phyloP scores from a whole-genome alignment of 352 stramenopile species.

The Globisporangium echinulatum region DNA sequence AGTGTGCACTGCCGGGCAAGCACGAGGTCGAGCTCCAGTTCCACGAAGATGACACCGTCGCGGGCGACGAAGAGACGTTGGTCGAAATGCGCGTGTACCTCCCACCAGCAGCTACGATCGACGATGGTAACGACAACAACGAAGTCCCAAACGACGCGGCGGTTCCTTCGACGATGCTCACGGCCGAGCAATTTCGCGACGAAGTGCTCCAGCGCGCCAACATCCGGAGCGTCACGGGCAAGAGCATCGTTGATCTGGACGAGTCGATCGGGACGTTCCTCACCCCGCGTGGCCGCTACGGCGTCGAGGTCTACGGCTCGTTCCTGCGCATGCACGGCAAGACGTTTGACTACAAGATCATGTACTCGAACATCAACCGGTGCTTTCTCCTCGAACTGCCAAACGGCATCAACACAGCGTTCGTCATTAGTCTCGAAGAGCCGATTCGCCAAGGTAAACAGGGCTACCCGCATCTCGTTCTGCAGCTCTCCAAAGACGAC shows the following conservation, averaged over 20 bases:
- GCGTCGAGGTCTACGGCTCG: conserved; percentile 96
- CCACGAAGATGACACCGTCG: conserved; percentile 96
- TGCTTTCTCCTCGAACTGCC: conserved; percentile 97
- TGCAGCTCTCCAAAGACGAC: conserved; percentile 90
- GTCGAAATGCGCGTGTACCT: conserved; percentile 97
- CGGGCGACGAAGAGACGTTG: conserved; percentile 89
- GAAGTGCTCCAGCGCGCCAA: conserved; percentile 83
- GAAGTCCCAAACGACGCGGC: neutral
- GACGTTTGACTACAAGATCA: conserved; percentile 99
- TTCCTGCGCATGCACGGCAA: conserved; percentile 97
- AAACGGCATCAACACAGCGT: conserved; percentile 95
- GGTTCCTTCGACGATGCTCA: conserved; percentile 39
- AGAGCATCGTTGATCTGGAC: conserved; percentile 96
- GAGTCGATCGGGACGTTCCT: conserved; percentile 97
- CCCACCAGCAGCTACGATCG: conserved; percentile 31
- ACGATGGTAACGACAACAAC: neutral
- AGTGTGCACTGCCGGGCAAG: conserved; percentile 92
- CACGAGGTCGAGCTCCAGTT: conserved; percentile 99
- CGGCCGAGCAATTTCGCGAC: conserved; percentile 72
- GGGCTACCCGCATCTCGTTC: conserved; percentile 97
- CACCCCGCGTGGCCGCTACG: conserved; percentile 96
- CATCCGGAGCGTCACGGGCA: conserved; percentile 90
- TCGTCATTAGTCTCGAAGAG: conserved; percentile 98
- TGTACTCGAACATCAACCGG: conserved; percentile 98
- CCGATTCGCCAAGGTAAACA: conserved; percentile 98